Percentiles rank a stretch among this genome's conserved stretches.
phyloP scores from a whole-genome alignment of 805 yeast species.

The Isabelozyma pseudorhagii region DNA sequence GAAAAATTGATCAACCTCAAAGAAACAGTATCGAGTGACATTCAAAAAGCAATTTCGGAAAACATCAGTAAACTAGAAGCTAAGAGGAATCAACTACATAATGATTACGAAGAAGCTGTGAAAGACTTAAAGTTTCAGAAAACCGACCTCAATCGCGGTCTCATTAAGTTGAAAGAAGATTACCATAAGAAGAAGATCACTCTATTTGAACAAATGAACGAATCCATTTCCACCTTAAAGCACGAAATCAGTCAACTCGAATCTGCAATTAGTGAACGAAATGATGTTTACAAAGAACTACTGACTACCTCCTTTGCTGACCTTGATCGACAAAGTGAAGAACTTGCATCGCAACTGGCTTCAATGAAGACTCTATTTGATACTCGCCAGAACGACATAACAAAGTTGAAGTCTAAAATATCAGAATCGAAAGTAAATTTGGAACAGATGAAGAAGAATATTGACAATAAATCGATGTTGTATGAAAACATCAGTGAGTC shows the following conservation, averaged over 20 bases:
- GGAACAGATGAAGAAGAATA: conserved; percentile 2
- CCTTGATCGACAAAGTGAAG: conserved; percentile 3
- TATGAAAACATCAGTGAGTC: conserved; percentile 4
- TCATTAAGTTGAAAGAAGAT: conserved; percentile 22
- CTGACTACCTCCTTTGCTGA: conserved; percentile 4
- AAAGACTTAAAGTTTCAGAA: conserved; percentile 6
- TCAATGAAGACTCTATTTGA: conserved; percentile 3
- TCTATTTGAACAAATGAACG: conserved; percentile 12
- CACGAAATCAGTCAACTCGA: conserved; percentile 7
- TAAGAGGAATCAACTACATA: conserved; percentile 17
- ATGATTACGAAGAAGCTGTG: conserved; percentile 11
- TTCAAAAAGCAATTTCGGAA: conserved; percentile 34
- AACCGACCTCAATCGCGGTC: conserved; percentile 17
- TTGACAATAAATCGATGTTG: not conserved
- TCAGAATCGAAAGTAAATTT: conserved; percentile 5
- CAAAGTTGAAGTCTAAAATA: conserved; percentile 8
- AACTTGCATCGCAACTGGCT: not conserved
- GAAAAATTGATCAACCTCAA: conserved; percentile 20
- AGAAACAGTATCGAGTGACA: conserved; percentile 24
- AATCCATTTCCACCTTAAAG: conserved; percentile 8
- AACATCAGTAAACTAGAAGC: conserved; percentile 28
- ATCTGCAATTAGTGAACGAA: conserved; percentile 2
- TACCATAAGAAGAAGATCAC: conserved; percentile 15
- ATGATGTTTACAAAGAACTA: conserved; percentile 1
- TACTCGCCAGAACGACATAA: conserved; percentile 13